Base-by-base conservation (phyloP, 345 rosid species). In the Dovyalis caffra region DNA sequence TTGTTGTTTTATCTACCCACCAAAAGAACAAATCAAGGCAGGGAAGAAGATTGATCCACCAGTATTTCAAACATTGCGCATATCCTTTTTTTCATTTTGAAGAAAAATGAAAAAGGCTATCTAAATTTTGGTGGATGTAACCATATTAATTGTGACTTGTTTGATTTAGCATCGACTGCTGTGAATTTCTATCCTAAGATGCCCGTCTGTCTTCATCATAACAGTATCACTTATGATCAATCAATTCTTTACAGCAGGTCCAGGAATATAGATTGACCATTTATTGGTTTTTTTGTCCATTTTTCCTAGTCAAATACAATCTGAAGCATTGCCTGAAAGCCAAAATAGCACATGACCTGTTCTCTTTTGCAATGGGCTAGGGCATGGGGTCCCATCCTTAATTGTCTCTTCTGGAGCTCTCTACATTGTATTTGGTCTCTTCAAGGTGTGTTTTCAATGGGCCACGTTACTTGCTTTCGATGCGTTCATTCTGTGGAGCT, bases 341-440 rank as follows among this genome's bases (percentile, higher is more conserved):
- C 35, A 66, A 81, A 78, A 61, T 66, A 5, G 74, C 85, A 78
- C 82, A 74, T 80, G 88, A 67, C 26, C 43, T 80, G 83, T 77
- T 76, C 65, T 66, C 23, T 38, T 32, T 16, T 57, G 73, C 34
- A 58, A 25, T 43, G 77, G 60, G 69, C 26, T 70, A 71, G 40
- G 76, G 66, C 5, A 75, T 77, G 88, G 79, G 74, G 65, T 69
- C 74, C 81, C 86, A 73, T 77, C 32, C 76, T 66, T 65, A 2
- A 38, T 2, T 57, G 77, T 73, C 78, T 51, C 76, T 66, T 73
- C 64, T 0, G 15, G 21, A 38, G 40, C 32, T 60, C 14, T 64
- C 38, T 76, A 74, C 86, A 77, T 73, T 81, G 82, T 45, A 81
- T 66, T 67, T 40, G 73, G 78, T 53, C 86, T 34, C 74, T 66